phyloP scores from a whole-genome alignment of 1,284 basidiomycete species.

The Heterobasidion occidentale region DNA sequence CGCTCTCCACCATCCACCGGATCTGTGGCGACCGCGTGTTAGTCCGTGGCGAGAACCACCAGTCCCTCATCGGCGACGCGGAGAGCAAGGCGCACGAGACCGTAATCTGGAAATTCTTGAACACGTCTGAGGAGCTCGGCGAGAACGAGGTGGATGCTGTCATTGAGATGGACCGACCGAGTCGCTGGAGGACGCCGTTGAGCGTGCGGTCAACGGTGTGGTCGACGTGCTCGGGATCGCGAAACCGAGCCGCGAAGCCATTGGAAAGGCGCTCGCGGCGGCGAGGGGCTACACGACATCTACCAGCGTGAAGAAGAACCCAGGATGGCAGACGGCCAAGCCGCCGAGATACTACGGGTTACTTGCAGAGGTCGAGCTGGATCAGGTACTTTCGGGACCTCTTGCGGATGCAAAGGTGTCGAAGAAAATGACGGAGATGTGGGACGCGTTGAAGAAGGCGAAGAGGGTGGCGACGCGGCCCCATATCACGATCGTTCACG shows the following conservation, averaged over 20 bases:
- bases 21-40: constrained; percentile 74
- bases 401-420: constrained; percentile 22
- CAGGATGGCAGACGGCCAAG: neutral
- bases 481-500: constrained; percentile 86
- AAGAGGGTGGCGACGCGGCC: constrained; percentile 56
- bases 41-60: constrained; percentile 77
- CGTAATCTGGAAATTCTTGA: constrained; percentile 78
- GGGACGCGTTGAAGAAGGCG: constrained; percentile 36
- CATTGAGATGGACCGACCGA: constrained; percentile 57
- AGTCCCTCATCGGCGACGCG: constrained; percentile 62
- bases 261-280: constrained; percentile 51
- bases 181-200: constrained; percentile 46
- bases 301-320: constrained; percentile 2
- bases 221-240: constrained; percentile 41
- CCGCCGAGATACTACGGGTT: constrained; percentile 70
- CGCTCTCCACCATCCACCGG: constrained; percentile 53
- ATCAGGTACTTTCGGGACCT: constrained; percentile 32
- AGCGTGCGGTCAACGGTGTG: constrained; percentile 53
- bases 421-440: constrained; percentile 33
- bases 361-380: constrained; percentile 64
- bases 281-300: constrained; percentile 44
- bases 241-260: constrained; percentile 44
- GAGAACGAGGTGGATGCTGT: constrained; percentile 55
- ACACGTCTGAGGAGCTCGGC: constrained; percentile 55
- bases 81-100: constrained; percentile 59